These are phyloP conservation scores for Fusarium oligoseptatum DNA, from an alignment of 2,329 filamentous ascomycete genomes.

Conservation along the genomic window DNA sequence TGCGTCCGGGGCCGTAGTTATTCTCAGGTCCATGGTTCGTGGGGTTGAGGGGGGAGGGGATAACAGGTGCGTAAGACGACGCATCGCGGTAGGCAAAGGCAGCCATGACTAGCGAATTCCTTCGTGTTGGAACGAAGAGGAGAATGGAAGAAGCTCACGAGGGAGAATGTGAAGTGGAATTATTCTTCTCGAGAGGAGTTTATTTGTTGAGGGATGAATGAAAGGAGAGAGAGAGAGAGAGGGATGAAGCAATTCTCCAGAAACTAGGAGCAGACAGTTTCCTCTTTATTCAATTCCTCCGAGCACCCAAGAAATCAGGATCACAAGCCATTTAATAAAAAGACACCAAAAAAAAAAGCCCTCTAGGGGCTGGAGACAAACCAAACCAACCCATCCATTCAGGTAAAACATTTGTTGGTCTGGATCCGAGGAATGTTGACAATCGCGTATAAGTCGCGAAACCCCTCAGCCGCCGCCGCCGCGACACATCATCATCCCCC, in stretches of 20 bases:
- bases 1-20: conserved; percentile 28
- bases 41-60: conserved; percentile 49
- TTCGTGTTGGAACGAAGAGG: not conserved
- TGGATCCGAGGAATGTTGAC: conserved; percentile 35
- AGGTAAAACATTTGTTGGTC: conserved; percentile 36
- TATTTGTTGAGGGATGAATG: conserved; percentile 19
- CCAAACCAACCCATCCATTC: not conserved
- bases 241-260: conserved; percentile 29
- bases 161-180: not conserved
- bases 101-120: conserved; percentile 26
- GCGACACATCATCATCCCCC: not conserved
- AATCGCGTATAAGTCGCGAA: conserved; percentile 37
- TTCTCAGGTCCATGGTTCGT: conserved; percentile 30
- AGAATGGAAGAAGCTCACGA: not conserved
- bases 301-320: not conserved
- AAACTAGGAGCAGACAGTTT: conserved; percentile 27
- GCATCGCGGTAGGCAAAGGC: conserved; percentile 31
- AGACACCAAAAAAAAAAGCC: not conserved
- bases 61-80: conserved; percentile 40
- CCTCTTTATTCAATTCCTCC: conserved; percentile 43
- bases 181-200: conserved; percentile 15
- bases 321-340: conserved; percentile 34
- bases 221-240: conserved; percentile 19
- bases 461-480: conserved; percentile 16
- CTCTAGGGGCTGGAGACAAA: conserved; percentile 34